phyloP scores from a whole-genome alignment of 148 eudicot genomes.

The Persicaria tinctoria region DNA sequence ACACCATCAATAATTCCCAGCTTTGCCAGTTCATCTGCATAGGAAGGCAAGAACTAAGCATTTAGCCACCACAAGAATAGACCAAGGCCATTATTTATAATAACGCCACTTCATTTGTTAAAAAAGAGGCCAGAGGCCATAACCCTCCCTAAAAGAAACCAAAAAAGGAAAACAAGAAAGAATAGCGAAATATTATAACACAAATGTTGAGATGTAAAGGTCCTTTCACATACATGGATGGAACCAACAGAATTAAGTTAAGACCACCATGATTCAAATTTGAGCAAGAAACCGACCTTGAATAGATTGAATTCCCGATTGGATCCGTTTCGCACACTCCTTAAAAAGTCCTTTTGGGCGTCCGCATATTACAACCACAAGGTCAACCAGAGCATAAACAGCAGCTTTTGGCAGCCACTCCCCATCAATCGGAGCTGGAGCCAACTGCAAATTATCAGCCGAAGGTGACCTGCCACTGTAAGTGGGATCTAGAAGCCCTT shows the following conservation, averaged over 20 bases:
- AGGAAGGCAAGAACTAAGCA: slow-evolving; percentile 5
- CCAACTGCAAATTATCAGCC: slow-evolving; percentile 71
- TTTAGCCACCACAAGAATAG: background rate
- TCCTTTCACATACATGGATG: background rate
- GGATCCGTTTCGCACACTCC: slow-evolving; percentile 83
- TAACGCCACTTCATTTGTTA: background rate
- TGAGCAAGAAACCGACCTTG: slow-evolving; percentile 40
- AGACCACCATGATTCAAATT: background rate
- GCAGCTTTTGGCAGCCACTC: slow-evolving; percentile 98
- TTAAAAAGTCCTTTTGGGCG: slow-evolving; percentile 93
- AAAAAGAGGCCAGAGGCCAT: background rate
- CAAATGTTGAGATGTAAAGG: background rate
- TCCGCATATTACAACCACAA: slow-evolving; percentile 64
- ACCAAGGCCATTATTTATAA: background rate
- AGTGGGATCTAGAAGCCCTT: slow-evolving; percentile 46
- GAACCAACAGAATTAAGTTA: background rate
- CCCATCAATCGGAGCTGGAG: slow-evolving; percentile 90
- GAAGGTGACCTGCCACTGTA: slow-evolving; percentile 52
- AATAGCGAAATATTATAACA: background rate
- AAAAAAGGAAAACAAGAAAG: background rate
- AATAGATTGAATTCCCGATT: slow-evolving; percentile 67
- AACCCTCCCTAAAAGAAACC: background rate
- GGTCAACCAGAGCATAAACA: slow-evolving; percentile 85
- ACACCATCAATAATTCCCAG: slow-evolving; percentile 71
- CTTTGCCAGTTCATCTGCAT: slow-evolving; percentile 79